Evolutionary conservation across 192 early-diverging fungal species (phyloP), one percentile per base, ranked within the genome.

Genomic region (Coemansia sp.): DNA sequence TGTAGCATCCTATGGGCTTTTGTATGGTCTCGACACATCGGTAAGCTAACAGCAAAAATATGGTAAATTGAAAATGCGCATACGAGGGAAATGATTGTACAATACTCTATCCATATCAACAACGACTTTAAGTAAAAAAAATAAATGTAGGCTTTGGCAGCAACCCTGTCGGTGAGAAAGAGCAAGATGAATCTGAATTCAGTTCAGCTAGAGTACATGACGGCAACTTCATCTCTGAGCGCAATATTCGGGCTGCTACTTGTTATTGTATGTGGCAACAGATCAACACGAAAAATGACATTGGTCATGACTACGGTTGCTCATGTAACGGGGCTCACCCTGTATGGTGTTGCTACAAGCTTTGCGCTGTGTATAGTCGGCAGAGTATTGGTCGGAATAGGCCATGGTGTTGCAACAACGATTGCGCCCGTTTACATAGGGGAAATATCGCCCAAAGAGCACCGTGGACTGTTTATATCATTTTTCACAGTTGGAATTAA

Each of bases 21-120:
- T 74, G 28, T 74, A 68, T n/a, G 72, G 72, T 4, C 38, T 74
- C 31, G 72, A 74, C 31, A 74, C 66, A 54, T 61, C 72, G 51
- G 72, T 74, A 74, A 33, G 62, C 10, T 38, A n/a, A n/a, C n/a
- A n/a, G n/a, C n/a, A n/a, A n/a, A n/a, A n/a, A n/a, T n/a, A n/a
- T n/a, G n/a, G n/a, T n/a, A n/a, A n/a, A n/a, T n/a, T n/a, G n/a
- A n/a, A n/a, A n/a, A n/a, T n/a, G n/a, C n/a, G n/a, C n/a, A n/a
- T n/a, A n/a, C n/a, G n/a, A n/a, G n/a, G n/a, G n/a, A n/a, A n/a
- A n/a, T n/a, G n/a, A n/a, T n/a, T n/a, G n/a, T n/a, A n/a, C n/a
- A n/a, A n/a, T n/a, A n/a, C n/a, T n/a, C n/a, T n/a, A n/a, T n/a
- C n/a, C n/a, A n/a, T n/a, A n/a, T n/a, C n/a, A n/a, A n/a, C n/a